Evolutionary conservation across 176 grass and related monocot genomes (phyloP), one percentile per base, ranked within the genome.

Genomic region (Carex kokanica): DNA sequence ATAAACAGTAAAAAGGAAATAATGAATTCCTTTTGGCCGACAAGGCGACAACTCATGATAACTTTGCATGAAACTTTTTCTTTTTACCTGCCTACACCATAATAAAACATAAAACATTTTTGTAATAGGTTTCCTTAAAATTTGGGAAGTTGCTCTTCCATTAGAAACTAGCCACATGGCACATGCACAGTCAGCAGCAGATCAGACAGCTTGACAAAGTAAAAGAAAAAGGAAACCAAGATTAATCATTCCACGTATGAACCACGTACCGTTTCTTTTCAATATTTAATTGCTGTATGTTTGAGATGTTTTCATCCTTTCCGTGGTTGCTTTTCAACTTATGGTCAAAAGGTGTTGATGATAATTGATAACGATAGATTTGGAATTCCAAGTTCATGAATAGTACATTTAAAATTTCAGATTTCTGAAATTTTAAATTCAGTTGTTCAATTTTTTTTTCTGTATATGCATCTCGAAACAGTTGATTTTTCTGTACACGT

Each of bases 141-240:
- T 47, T 43, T 73, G 41, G 69, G 69, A 73, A 49, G 38, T 34
- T 23, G 40, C 41, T 21, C 18, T 45, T 20, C 67, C 40, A 45
- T 14, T 49, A 73, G 41, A 73, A 73, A 51, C 69, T 73, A 24
- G 18, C 41, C 69, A 51, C 69, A 51, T 73, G 69, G 69, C 69
- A 73, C 14, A 47, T 73, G 69, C 69, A 49, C 69, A 73, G 64
- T 32, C 64, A 36, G 64, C n/a, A n/a, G n/a, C 64, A 67, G 0
- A 45, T 45, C 8, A 66, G 63, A 65, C 25, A 32, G 7, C 55
- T n/a, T n/a, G 17, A 18, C 56, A 58, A 58, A 58, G 55, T 57
- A 57, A 57, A 57, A 57, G 12, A 9, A 45, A 45, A 45, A 45
- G 8, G 6, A 13, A 53, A 31, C 10, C 16, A 23, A 25, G 25